Evolutionary conservation across 768 basidiomycete species (phyloP).

Genomic region (Tricholoma terreum): DNA sequence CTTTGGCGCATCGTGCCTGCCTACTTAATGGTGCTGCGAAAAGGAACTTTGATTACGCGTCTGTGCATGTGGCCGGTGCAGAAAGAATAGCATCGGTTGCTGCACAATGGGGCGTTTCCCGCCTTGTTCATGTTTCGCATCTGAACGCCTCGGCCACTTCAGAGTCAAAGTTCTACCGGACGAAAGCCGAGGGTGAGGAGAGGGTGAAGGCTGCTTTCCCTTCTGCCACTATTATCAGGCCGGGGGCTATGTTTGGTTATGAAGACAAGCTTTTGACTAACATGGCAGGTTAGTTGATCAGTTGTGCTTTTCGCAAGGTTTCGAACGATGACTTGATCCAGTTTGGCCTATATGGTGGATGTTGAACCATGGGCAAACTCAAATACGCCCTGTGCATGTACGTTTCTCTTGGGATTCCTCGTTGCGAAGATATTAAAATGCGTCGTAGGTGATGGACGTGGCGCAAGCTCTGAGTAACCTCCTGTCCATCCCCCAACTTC

Average conservation of each 20-base stretch:
- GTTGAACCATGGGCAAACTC: constrained; percentile 84
- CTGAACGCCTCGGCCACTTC: constrained; percentile 84
- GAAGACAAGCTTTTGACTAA: constrained; percentile 94
- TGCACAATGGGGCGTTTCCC: constrained; percentile 70
- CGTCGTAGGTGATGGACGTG: constrained; percentile 80
- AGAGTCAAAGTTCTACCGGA: constrained; percentile 77
- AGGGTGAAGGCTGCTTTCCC: constrained; percentile 82
- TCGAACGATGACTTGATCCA: constrained; percentile 28
- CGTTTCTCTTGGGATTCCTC: constrained; percentile 26
- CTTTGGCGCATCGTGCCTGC: constrained; percentile 4
- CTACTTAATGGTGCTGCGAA: constrained; percentile 4
- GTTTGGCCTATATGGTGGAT: constrained; percentile 94
- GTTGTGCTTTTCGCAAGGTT: constrained; percentile 8
- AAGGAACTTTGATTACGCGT: constrained; percentile 85
- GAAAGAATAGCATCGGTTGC: constrained; percentile 84
- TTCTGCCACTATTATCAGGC: constrained; percentile 83
- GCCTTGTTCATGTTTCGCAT: constrained; percentile 93
- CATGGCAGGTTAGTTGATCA: constrained; percentile 71
- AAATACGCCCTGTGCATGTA: constrained; percentile 90
- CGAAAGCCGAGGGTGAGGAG: constrained; percentile 89
- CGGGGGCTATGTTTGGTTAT: constrained; percentile 84
- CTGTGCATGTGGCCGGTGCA: constrained; percentile 81
- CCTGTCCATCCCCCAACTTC: constrained; percentile 55
- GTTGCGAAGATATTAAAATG: constrained; percentile 18
- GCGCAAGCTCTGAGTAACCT: constrained; percentile 88